phyloP scores from a whole-genome alignment of 2,329 filamentous ascomycete genomes.

The Thelonectria rubi region DNA sequence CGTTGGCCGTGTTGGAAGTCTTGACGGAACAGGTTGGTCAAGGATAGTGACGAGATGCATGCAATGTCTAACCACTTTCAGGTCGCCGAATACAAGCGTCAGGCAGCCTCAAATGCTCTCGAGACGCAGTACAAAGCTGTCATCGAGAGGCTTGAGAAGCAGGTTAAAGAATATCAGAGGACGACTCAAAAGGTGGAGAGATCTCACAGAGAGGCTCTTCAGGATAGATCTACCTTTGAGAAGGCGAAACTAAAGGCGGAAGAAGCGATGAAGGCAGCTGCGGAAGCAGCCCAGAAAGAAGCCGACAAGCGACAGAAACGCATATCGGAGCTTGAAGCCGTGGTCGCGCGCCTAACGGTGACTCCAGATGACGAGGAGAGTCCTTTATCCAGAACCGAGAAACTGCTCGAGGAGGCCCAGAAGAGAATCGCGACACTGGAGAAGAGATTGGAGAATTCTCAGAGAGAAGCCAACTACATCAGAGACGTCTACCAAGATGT shows the following conservation, averaged over 20 bases:
- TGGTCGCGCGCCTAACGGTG: constrained; percentile 43
- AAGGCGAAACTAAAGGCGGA: constrained; percentile 55
- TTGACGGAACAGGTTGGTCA: constrained; percentile 51
- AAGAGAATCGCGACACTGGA: constrained; percentile 54
- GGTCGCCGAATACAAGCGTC: constrained; percentile 45
- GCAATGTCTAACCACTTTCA: constrained; percentile 36
- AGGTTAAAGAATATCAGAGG: constrained; percentile 56
- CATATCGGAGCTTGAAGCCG: constrained; percentile 49
- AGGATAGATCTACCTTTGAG: constrained; percentile 60
- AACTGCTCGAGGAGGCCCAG: constrained; percentile 49
- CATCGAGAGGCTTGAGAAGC: constrained; percentile 55
- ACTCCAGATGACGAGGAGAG: constrained; percentile 37
- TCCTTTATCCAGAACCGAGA: constrained; percentile 41
- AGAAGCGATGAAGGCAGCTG: constrained; percentile 41
- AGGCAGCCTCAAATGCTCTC: constrained; percentile 39
- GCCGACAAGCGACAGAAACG: constrained; percentile 51
- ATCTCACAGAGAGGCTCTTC: constrained; percentile 59
- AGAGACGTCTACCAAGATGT: constrained; percentile 68
- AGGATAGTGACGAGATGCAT: not conserved
- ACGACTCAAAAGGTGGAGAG: constrained; percentile 57
- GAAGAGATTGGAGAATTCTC: constrained; percentile 51
- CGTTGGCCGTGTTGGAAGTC: constrained; percentile 49
- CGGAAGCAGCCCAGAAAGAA: constrained; percentile 44
- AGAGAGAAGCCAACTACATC: constrained; percentile 64
- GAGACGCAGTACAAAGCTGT: constrained; percentile 52